Base-by-base conservation (phyloP, 192 early-diverging fungal genomes). In the Thoreauomyces humboldtii region DNA sequence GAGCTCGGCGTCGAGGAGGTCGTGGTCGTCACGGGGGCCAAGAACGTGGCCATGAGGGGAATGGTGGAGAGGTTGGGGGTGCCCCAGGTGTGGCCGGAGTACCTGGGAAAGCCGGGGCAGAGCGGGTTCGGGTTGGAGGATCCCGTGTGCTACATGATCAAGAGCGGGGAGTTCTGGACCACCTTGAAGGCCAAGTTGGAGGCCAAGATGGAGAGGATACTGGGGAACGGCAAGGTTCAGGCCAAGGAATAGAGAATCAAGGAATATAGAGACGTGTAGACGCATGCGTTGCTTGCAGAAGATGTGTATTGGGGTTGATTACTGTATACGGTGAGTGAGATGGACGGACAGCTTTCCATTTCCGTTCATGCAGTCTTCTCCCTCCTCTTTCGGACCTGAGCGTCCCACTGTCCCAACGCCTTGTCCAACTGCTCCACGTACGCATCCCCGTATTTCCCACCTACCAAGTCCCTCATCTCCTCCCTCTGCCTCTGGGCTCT, bases 371-470 rank as follows among this genome's bases (percentile, higher is more conserved):
- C n/a, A n/a, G n/a, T n/a, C n/a, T n/a, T n/a, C n/a, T n/a, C n/a
- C n/a, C n/a, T n/a, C n/a, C n/a, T n/a, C n/a, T n/a, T n/a, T n/a
- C n/a, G n/a, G n/a, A n/a, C n/a, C n/a, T n/a, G n/a, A n/a, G n/a
- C n/a, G n/a, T n/a, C n/a, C n/a, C n/a, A 41, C 38, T 41, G 11
- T 17, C 38, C 17, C 38, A 12, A 9, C 38, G 38, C 38, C 38
- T 9, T 17, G 11, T 41, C 17, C 55, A 59, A 2, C 44, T 47
- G 51, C 62, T 64, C 62, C 7, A 67, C 42, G 53, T 81, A 81
- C 25, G 72, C 79, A 2, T 57, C 50, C 17, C 79, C 79, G 46
- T 77, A 75, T 4, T 57, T 31, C 21, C 45, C 52, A 15, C 19
- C 65, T 15, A 69, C 37, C 27, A 73, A 28, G 17, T 61, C 34